phyloP scores from a whole-genome alignment of 148 eudicot genomes.

The Camellia lanceoleosa region DNA sequence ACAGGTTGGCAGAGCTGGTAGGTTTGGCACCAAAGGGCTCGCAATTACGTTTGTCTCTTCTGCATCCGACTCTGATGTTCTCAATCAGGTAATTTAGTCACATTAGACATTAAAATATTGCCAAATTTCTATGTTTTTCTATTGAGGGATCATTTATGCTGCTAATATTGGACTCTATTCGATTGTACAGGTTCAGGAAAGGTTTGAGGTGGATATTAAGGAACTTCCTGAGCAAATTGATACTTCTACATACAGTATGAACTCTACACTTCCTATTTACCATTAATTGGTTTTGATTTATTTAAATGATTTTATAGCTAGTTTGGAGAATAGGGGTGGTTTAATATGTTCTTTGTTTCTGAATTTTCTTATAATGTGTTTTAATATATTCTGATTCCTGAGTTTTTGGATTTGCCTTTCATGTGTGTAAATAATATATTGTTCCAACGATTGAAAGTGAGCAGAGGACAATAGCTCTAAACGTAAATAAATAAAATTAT shows the following conservation, averaged over 20 bases:
- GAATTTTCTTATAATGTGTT: background rate
- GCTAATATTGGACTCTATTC: background rate
- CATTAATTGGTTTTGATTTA: background rate
- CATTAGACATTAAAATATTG: constrained; percentile 19
- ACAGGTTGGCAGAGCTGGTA: constrained; percentile 94
- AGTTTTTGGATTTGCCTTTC: background rate
- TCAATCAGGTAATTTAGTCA: constrained; percentile 57
- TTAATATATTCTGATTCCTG: no score
- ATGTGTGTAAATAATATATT: no score
- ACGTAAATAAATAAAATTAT: no score
- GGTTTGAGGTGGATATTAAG: constrained; percentile 89
- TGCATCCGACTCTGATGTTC: constrained; percentile 78
- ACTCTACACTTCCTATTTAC: background rate
- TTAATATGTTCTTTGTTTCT: background rate
- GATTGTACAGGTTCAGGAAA: constrained; percentile 58
- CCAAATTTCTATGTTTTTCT: background rate
- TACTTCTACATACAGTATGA: constrained; percentile 85
- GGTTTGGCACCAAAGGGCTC: constrained; percentile 96
- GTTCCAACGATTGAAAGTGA: no score
- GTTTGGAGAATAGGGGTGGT: background rate
- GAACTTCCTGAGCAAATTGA: constrained; percentile 94
- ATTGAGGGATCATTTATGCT: background rate
- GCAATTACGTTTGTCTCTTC: constrained; percentile 92
- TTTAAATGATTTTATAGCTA: background rate
- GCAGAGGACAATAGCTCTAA: no score